Evolutionary conservation across 306 rosid genomes (phyloP).

Genomic region (Castanea crenata): DNA sequence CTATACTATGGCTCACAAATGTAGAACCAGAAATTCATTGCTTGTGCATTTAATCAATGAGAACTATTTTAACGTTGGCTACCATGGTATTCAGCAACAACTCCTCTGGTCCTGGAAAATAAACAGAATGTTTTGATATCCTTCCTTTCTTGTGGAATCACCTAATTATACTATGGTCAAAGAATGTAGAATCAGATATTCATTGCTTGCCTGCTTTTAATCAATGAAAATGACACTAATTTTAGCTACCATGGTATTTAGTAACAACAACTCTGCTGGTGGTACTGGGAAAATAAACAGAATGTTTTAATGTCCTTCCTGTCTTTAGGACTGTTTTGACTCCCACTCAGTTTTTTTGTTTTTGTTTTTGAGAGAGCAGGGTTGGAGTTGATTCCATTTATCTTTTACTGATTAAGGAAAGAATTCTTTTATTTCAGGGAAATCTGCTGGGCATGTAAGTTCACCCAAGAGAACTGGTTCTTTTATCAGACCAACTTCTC

Average conservation of each 20-base stretch:
- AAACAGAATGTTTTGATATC: background rate
- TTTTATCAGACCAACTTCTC: constrained; percentile 63
- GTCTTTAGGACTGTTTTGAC: background rate
- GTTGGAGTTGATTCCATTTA: constrained; percentile 11
- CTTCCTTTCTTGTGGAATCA: background rate
- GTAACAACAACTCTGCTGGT: background rate
- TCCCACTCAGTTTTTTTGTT: background rate
- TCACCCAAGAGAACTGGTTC: constrained; percentile 46
- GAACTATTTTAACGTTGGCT: background rate
- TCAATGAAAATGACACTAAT: background rate
- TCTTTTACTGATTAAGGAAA: constrained; percentile 9
- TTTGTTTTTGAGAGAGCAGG: background rate
- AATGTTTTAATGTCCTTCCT: background rate
- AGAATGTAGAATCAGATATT: background rate
- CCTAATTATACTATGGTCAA: constrained; percentile 4
- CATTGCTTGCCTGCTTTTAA: background rate
- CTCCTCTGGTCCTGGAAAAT: background rate
- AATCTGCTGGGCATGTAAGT: constrained; percentile 39
- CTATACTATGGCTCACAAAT: constrained; percentile 1
- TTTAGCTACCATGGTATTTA: background rate
- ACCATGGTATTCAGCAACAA: background rate
- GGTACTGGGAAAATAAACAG: background rate
- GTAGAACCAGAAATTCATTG: background rate
- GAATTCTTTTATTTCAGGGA: constrained; percentile 51
- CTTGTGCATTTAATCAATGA: background rate